Evolutionary conservation across 2,329 filamentous ascomycete genomes (phyloP).

Genomic region (Penicillium sp.): DNA sequence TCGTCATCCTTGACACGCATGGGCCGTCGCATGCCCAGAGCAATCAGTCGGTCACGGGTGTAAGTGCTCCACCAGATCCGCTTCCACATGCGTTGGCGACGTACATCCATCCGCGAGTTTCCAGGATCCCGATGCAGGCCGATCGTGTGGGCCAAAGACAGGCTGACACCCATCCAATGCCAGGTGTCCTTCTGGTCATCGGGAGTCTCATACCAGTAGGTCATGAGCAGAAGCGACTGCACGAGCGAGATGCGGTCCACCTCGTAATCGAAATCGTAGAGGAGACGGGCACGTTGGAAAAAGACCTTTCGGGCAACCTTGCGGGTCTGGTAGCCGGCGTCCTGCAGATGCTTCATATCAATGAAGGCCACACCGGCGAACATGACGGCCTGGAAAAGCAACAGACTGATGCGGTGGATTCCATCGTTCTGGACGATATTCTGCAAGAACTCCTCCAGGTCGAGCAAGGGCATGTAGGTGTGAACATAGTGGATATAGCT

Average conservation of each 20-base stretch:
- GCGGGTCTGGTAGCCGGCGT: slow-evolving; percentile 72
- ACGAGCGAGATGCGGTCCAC: slow-evolving; percentile 83
- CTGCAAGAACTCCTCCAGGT: slow-evolving; percentile 58
- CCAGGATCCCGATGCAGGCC: slow-evolving; percentile 84
- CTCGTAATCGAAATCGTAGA: slow-evolving; percentile 97
- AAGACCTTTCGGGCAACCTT: slow-evolving; percentile 84
- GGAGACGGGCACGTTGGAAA: slow-evolving; percentile 81
- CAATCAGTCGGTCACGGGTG: slow-evolving; percentile 89
- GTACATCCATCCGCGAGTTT: slow-evolving; percentile 69
- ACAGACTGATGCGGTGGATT: slow-evolving; percentile 69
- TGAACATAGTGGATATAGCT: slow-evolving; percentile 87
- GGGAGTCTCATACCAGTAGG: slow-evolving; percentile 95
- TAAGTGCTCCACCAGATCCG: slow-evolving; percentile 98
- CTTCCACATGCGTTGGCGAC: slow-evolving; percentile 83
- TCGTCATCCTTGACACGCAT: slow-evolving; percentile 91
- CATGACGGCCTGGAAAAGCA: slow-evolving; percentile 93
- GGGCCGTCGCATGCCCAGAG: slow-evolving; percentile 87
- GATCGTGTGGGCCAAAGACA: slow-evolving; percentile 89
- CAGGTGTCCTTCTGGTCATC: slow-evolving; percentile 97
- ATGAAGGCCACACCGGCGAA: slow-evolving; percentile 88
- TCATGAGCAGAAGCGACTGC: slow-evolving; percentile 86
- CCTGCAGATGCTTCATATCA: slow-evolving; percentile 70
- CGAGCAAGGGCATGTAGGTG: slow-evolving; percentile 88
- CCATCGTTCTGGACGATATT: slow-evolving; percentile 66
- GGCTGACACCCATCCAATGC: slow-evolving; percentile 98